Evolutionary conservation across 2,329 filamentous ascomycete species (phyloP), one percentile per base, ranked within the genome.

Genomic region (Scytalidium lignicola): DNA sequence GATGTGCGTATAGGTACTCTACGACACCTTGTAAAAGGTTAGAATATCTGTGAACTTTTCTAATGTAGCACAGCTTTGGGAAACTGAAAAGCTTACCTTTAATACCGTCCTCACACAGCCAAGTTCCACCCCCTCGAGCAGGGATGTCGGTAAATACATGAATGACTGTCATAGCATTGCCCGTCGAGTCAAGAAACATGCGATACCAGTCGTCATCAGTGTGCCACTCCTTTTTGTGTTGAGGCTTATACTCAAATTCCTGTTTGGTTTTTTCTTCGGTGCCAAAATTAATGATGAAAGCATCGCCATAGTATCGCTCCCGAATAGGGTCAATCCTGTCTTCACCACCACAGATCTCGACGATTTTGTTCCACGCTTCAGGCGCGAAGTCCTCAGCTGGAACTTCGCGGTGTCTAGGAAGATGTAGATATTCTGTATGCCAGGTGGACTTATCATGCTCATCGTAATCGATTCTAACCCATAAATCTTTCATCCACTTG

Each of bases 381-480:
- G 47, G 47, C 5, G 47, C 47, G 21, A 49, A 49, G 26, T 49
- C 47, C 29, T 49, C 47, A 15, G 47, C 47, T 6, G 47, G 47
- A 28, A 49, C 47, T 43, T 49, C 47, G 19, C 47, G 47, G 37
- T 49, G 47, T 17, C 47, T 39, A 15, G 47, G 47, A 18, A 49
- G 47, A 20, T 50, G 48, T 19, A 50, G 28, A 37, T 50, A 50
- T 23, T 39, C 44, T 15, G 28, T 43, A 21, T 49, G 21, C 49
- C 49, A 51, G n/a, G 49, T 51, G 13, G 49, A 51, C 37, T 49
- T 49, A 41, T 51, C 49, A 19, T 51, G 49, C 45, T 49, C 49
- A 44, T 43, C 46, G 32, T 49, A 51, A 22, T 26, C 49, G n/a
- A 49, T 26, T 15, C 49, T 29, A 9, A 26, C 41, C 49, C 49